Base-by-base conservation (phyloP, 1,139 yeast species). In the Saccharomycopsis crataegensis region DNA sequence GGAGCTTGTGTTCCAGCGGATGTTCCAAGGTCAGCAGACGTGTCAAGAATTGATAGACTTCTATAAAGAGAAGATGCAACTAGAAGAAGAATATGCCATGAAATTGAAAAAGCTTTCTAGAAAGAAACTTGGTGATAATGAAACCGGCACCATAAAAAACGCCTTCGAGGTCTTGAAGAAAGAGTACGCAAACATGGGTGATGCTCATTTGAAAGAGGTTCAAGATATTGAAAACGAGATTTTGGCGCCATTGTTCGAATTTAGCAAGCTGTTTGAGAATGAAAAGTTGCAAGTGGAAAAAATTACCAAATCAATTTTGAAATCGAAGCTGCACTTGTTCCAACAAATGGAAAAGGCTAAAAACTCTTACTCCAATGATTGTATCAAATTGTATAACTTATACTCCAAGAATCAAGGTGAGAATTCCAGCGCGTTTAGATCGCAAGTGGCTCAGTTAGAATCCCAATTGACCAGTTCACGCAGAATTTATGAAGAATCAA, bases 31-130 rank as follows among this genome's bases (percentile, higher is more conserved):
- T n/a, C 72, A 73, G 45, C 72, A 67, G 45, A 73, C 78, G 1
- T 68, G 75, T 56, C 78, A 76, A 44, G 79, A 53, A n/a, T 59
- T 77, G 14, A 64, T 67, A 45, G 52, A 59, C 1, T 76, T 71
- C 58, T 75, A 73, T 63, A 72, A 67, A 52, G 80, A 76, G 56
- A 65, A 83, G 48, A 71, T 78, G 2, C 71, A 76, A 8, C 76
- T 89, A 43, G 96, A 89, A 62, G 85, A 81, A 58, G 96, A 89
- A 22, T 86, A 86, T 63, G 71, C 82, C 48, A 76, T 78, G 58
- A 75, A 73, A 58, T 65, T 85, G 59, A 74, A 70, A 44, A 68
- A 72, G 33, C 69, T 89, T 31, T 72, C 86, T 42, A 68, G 71
- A 53, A 75, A 74, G 50, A 65, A 84, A 17, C 48, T 53, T 8